Percentiles rank a stretch among this genome's conserved stretches.
Evolutionary conservation across 805 yeast species (phyloP).

Genomic region (Nakazawaea sp.): DNA sequence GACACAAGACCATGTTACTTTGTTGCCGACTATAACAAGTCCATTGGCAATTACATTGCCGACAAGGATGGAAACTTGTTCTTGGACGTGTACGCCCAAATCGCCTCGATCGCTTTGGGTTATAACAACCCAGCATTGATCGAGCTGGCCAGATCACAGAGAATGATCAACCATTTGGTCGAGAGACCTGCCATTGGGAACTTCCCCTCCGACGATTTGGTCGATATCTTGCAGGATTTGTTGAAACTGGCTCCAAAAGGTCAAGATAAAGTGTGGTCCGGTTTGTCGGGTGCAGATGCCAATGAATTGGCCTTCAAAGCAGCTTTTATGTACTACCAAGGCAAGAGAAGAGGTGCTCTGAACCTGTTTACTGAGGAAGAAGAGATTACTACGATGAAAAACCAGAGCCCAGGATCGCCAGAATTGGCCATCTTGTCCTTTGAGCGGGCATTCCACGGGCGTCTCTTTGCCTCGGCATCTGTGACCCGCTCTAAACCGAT

Average conservation of each 20-base stretch:
- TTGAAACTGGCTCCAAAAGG: constrained; percentile 64
- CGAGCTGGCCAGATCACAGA: constrained; percentile 49
- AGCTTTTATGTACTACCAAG: constrained; percentile 59
- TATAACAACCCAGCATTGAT: constrained; percentile 62
- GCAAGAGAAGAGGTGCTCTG: constrained; percentile 39
- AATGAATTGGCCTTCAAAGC: constrained; percentile 69
- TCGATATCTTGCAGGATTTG: constrained; percentile 38
- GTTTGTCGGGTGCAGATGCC: constrained; percentile 62
- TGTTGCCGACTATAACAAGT: constrained; percentile 57
- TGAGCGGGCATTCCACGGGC: constrained; percentile 50
- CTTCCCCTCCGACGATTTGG: constrained; percentile 54
- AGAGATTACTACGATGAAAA: constrained; percentile 40
- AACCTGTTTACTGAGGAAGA: constrained; percentile 39
- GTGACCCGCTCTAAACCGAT: constrained; percentile 51
- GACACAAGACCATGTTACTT: constrained; percentile 61
- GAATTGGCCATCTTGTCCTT: constrained; percentile 48
- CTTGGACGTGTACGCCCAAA: constrained; percentile 66
- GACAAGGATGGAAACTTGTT: constrained; percentile 60
- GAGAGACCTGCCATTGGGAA: constrained; percentile 66
- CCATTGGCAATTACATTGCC: constrained; percentile 56
- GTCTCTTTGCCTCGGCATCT: constrained; percentile 49
- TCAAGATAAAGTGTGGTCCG: constrained; percentile 54
- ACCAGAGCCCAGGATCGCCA: constrained; percentile 44
- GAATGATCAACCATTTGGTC: constrained; percentile 58
- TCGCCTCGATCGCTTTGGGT: constrained; percentile 65